These are phyloP conservation scores for Emergomyces pasteurianus DNA, from an alignment of 2,329 filamentous ascomycete species.

Conservation along the genomic window DNA sequence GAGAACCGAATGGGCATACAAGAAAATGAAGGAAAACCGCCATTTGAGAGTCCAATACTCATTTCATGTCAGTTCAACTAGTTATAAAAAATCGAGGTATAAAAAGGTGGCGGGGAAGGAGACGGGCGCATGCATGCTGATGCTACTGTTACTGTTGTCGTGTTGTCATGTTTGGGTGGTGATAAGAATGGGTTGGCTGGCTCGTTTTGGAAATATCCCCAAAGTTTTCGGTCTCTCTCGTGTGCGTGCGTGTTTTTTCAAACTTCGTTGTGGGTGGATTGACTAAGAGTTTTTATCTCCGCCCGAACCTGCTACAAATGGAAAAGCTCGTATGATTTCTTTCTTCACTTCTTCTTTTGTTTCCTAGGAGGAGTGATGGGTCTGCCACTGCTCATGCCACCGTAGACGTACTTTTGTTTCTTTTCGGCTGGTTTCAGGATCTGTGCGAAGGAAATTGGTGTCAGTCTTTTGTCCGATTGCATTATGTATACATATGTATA, in stretches of 20 bases:
- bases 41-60: neutral
- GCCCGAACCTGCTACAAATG: conserved; percentile 82
- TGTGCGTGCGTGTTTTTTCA: neutral
- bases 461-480: conserved; percentile 6
- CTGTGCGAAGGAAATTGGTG: conserved; percentile 34
- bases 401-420: conserved; percentile 99
- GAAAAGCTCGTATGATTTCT: conserved; percentile 59
- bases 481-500: too few species aligned
- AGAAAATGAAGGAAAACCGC: conserved; percentile 1
- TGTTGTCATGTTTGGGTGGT: neutral
- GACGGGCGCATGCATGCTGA: neutral
- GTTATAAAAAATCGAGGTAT: neutral
- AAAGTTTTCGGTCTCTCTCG: neutral
- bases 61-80: neutral
- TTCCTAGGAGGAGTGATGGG: conserved; percentile 60
- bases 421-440: conserved; percentile 99
- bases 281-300: conserved; percentile 54
- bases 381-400: conserved; percentile 57
- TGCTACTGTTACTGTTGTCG: neutral
- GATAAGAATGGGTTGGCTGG: neutral
- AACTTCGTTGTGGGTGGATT: neutral
- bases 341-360: conserved; percentile 54
- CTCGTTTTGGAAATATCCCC: neutral
- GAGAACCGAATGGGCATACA: neutral
- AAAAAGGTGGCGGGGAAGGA: neutral